Evolutionary conservation across 1,284 basidiomycete genomes (phyloP).

Genomic region (Cryptococcus hybrid): DNA sequence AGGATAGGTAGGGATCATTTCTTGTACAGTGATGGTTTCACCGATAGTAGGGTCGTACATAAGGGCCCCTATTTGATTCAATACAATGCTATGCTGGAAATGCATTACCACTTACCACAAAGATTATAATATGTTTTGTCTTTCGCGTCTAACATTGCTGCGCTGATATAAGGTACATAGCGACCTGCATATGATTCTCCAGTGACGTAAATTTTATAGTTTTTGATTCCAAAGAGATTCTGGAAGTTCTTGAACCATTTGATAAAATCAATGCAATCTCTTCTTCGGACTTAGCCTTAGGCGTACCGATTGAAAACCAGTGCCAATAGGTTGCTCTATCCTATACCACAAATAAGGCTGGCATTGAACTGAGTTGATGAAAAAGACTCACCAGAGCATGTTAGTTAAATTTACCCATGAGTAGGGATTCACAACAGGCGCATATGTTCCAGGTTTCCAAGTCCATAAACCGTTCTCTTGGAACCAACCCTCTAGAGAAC

Average conservation of each 20-base stretch:
- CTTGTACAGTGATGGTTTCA: conserved; percentile 57
- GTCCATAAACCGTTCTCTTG: conserved; percentile 79
- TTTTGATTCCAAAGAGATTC: conserved; percentile 17
- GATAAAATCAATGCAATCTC: conserved; percentile 42
- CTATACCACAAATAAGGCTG: not conserved
- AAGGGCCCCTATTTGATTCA: conserved; percentile 19
- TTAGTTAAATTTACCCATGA: conserved; percentile 71
- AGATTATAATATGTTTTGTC: conserved; percentile 25
- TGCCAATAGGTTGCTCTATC: conserved; percentile 72
- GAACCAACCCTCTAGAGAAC: conserved; percentile 69
- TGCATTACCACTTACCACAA: conserved; percentile 5
- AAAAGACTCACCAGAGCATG: conserved; percentile 23
- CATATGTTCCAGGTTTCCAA: conserved; percentile 65
- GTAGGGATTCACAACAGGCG: conserved; percentile 64
- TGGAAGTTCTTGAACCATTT: conserved; percentile 24
- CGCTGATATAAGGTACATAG: conserved; percentile 51
- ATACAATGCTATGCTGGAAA: not conserved
- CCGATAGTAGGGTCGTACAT: conserved; percentile 32
- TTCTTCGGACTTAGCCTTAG: conserved; percentile 56
- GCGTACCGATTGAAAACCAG: conserved; percentile 71
- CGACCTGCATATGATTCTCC: conserved; percentile 47
- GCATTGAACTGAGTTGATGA: not conserved
- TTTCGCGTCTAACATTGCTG: conserved; percentile 26
- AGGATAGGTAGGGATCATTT: conserved; percentile 57
- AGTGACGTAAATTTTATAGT: conserved; percentile 32